Percentiles rank a stretch among this genome's conserved stretches.
These are phyloP conservation scores for Rhizopogon sp. DNA, from an alignment of 768 basidiomycete species.

Conservation along the genomic window DNA sequence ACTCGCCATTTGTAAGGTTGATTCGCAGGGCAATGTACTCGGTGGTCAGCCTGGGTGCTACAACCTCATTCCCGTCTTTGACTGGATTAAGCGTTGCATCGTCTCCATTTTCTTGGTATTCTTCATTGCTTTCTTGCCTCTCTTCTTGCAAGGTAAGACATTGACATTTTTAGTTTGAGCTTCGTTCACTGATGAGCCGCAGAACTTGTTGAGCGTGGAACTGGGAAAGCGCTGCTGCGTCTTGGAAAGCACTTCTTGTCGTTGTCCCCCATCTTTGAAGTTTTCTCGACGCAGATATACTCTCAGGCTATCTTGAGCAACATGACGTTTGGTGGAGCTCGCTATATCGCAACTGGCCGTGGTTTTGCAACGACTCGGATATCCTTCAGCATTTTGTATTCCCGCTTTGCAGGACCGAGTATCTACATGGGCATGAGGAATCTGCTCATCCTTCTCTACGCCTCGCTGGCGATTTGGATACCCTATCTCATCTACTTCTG, in stretches of 20 bases:
- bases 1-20: conserved; percentile 81
- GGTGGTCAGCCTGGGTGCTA: conserved; percentile 82
- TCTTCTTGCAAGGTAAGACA: conserved; percentile 91
- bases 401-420: conserved; percentile 98
- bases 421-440: conserved; percentile 99
- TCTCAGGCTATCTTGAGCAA: conserved; percentile 96
- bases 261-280: conserved; percentile 95
- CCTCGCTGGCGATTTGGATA: conserved; percentile 88
- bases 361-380: conserved; percentile 98
- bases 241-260: conserved; percentile 96
- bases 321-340: conserved; percentile 95
- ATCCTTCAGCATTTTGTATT: conserved; percentile 94
- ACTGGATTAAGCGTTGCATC: conserved; percentile 97
- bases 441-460: conserved; percentile 83
- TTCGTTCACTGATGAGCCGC: conserved; percentile 4
- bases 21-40: conserved; percentile 73
- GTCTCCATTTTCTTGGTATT: conserved; percentile 98
- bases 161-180: not conserved
- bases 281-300: conserved; percentile 98
- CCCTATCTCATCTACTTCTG: conserved; percentile 98
- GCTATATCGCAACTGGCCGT: conserved; percentile 98
- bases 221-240: conserved; percentile 90
- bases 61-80: conserved; percentile 93
- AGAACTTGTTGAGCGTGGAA: conserved; percentile 96
- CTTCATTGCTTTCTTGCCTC: conserved; percentile 93